Evolutionary conservation across 495 filamentous ascomycete genomes (phyloP).

Genomic region (Podospora tetraspora): DNA sequence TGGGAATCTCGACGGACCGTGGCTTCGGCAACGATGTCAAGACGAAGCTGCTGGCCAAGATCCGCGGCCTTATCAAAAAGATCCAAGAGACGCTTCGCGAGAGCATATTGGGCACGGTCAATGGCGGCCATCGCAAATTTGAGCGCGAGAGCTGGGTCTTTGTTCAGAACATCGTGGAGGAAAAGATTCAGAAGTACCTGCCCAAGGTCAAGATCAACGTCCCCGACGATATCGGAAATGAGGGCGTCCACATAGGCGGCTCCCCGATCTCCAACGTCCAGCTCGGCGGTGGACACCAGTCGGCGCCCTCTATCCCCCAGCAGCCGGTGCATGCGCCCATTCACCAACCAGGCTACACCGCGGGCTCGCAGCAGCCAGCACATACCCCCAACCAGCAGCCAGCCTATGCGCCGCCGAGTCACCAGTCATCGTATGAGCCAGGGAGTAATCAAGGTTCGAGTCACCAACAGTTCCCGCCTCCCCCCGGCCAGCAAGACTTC

Average conservation of each 20-base stretch:
- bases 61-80: slow-evolving; percentile 29
- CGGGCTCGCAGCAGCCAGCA: no score
- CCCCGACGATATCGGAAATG: slow-evolving; percentile 34
- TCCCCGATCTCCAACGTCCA: slow-evolving; percentile 23
- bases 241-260: slow-evolving; percentile 29
- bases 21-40: slow-evolving; percentile 31
- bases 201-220: slow-evolving; percentile 34
- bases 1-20: slow-evolving; percentile 18
- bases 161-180: slow-evolving; percentile 34
- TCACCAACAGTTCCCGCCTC: not conserved
- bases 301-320: slow-evolving; percentile 7
- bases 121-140: slow-evolving; percentile 35
- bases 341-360: slow-evolving; percentile 7
- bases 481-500: slow-evolving; percentile 10
- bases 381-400: not conserved
- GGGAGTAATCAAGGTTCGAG: not conserved
- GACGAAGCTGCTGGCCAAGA: slow-evolving; percentile 32
- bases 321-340: slow-evolving; percentile 5
- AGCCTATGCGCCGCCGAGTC: not conserved
- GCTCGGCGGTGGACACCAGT: slow-evolving; percentile 27
- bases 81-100: slow-evolving; percentile 33
- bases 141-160: slow-evolving; percentile 35
- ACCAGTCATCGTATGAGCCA: not conserved
- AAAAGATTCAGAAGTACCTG: slow-evolving; percentile 34
- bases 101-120: slow-evolving; percentile 31